Percentiles rank a stretch among this genome's conserved stretches.
Conservation (phyloP, 331 rosid genomes). For the Acacia concinna region DNA sequence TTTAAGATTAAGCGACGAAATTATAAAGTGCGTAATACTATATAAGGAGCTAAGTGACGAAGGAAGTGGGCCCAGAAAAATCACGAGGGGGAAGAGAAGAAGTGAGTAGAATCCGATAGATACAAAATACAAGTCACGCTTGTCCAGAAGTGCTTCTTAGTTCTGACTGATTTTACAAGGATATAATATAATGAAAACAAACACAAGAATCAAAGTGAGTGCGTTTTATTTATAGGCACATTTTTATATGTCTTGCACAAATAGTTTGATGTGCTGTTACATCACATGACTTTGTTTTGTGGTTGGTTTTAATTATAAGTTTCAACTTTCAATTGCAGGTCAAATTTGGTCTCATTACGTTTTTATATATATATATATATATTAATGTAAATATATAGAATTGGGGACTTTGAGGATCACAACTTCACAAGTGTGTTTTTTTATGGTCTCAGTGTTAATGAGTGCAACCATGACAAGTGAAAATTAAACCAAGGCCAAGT, state of each 20-base stretch:
- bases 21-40: no score
- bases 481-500: not conserved
- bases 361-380: no score
- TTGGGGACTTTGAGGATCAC: not conserved
- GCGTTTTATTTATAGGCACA: not conserved
- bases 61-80: not conserved
- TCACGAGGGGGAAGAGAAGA: not conserved
- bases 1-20: no score
- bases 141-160: not conserved
- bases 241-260: not conserved
- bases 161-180: not conserved
- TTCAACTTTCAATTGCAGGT: not conserved
- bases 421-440: not conserved
- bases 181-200: not conserved
- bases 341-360: not conserved
- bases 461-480: not conserved
- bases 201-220: not conserved
- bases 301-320: not conserved
- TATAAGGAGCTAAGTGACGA: no score
- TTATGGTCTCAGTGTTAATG: not conserved
- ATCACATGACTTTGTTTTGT: not conserved
- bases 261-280: not conserved
- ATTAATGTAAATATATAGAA: no score
- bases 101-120: not conserved
- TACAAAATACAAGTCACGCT: not conserved